Evolutionary conservation across 2,329 filamentous ascomycete genomes (phyloP).

Genomic region (Hysterium pulicare): DNA sequence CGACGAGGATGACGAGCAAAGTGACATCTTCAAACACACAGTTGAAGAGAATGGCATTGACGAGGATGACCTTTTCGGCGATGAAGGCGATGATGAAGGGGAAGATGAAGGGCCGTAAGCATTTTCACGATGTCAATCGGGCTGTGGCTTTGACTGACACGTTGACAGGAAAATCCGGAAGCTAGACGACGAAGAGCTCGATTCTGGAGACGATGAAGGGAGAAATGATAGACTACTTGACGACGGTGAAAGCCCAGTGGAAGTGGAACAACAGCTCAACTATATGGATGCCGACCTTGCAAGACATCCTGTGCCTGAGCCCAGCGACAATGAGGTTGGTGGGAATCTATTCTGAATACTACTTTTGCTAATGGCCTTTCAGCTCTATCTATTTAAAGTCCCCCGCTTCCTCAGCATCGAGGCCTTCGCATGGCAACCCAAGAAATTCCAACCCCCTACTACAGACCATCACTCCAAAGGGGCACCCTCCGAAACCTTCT

Average conservation of each 20-base stretch:
- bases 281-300: slow-evolving; percentile 63
- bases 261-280: slow-evolving; percentile 54
- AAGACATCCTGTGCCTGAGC: slow-evolving; percentile 67
- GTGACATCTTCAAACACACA: slow-evolving; percentile 8
- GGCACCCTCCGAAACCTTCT: slow-evolving; percentile 49
- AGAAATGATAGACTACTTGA: slow-evolving; percentile 59
- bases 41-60: slow-evolving; percentile 34
- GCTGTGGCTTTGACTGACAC: slow-evolving; percentile 43
- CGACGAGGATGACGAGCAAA: too few relatives aligned
- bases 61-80: slow-evolving; percentile 48
- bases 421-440: slow-evolving; percentile 63
- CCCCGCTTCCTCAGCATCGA: slow-evolving; percentile 70
- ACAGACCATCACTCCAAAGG: slow-evolving; percentile 54
- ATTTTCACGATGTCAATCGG: slow-evolving; percentile 1
- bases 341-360: background rate
- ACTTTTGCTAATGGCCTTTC: slow-evolving; percentile 11
- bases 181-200: slow-evolving; percentile 61
- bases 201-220: slow-evolving; percentile 60
- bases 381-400: slow-evolving; percentile 69
- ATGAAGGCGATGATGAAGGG: slow-evolving; percentile 36
- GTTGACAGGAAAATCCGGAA: slow-evolving; percentile 40
- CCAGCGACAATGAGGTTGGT: slow-evolving; percentile 65
- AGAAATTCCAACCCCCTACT: slow-evolving; percentile 62
- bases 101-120: slow-evolving; percentile 29
- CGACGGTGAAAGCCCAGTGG: slow-evolving; percentile 45